Conservation (phyloP, 1,139 yeast genomes). For the Pneumocystis jirovecii region DNA sequence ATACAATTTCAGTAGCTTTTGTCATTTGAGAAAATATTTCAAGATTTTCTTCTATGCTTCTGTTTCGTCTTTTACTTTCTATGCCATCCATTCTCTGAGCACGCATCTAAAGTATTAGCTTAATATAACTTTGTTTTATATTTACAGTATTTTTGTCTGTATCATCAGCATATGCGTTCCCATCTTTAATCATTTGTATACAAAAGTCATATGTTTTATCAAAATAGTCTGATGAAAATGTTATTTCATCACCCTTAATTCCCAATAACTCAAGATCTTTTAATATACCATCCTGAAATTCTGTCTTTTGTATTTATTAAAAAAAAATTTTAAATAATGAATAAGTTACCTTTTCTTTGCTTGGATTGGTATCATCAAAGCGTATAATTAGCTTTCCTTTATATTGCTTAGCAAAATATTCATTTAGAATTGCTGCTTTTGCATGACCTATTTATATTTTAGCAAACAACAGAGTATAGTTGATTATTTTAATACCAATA, state of each 20-base stretch:
- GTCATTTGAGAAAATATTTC: constrained; percentile 79
- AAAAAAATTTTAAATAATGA: not conserved
- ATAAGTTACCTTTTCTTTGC: constrained; percentile 46
- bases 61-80: constrained; percentile 76
- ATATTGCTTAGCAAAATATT: constrained; percentile 85
- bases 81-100: constrained; percentile 97
- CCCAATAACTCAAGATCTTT: constrained; percentile 83
- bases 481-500: constrained; percentile 27
- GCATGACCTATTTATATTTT: constrained; percentile 51
- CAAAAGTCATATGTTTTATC: constrained; percentile 78
- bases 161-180: constrained; percentile 93
- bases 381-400: constrained; percentile 89
- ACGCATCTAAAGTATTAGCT: constrained; percentile 44
- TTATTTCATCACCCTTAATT: constrained; percentile 71
- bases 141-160: constrained; percentile 56
- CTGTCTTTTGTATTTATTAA: constrained; percentile 26
- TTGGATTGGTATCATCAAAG: constrained; percentile 94
- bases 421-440: constrained; percentile 88
- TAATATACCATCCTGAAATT: constrained; percentile 80
- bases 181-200: constrained; percentile 73
- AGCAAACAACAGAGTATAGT: not conserved
- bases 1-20: constrained; percentile 58
- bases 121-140: not conserved
- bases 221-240: constrained; percentile 88
- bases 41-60: constrained; percentile 81